Base-by-base conservation (phyloP, 768 basidiomycete genomes). In the Boletus subparvulus region DNA sequence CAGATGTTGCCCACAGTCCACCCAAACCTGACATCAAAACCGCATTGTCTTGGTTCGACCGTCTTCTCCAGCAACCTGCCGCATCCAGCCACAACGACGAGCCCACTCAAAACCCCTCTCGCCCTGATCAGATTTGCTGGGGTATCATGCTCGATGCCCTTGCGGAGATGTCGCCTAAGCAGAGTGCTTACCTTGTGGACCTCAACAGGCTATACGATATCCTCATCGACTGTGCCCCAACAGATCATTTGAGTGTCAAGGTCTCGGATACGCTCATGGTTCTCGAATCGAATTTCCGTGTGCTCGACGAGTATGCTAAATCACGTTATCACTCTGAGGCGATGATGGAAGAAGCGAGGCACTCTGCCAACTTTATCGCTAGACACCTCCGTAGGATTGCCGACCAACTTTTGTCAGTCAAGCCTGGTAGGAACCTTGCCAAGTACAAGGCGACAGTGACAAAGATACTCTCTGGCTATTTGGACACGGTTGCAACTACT, bases 31-130 rank as follows among this genome's bases (percentile, higher is more conserved):
- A 94, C 64, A 64, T 86, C 6, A 61, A 73, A 3, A 85, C 82
- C 0, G 91, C 91, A 0, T 62, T 86, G 42, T 68, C 75, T 6
- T 95, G 92, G 92, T 90, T 88, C 62, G 76, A 85, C 41, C 79
- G 82, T 46, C 76, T 93, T 32, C 71, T 88, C 45, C 67, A 71
- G 28, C 80, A 84, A 55, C 69, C 65, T 65, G 62, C 53, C 61
- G 67, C 64, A 61, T 61, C 58, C 54, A 61, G 53, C 16, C 52
- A 77, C 58, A 77, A 78, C 1, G 81, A 75, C 59, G 73, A 79
- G 48, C 70, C 83, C 1, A 68, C 78, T 8, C 71, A 67, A 11
- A 68, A 69, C 0, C 77, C 83, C 17, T 70, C 78, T 5, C 77
- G 80, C 12, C 90, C 90, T 3, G 79, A 83, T 59, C 56, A 64